Conservation (phyloP, 176 grass and related monocot species). For the Metroxylon sagu region DNA sequence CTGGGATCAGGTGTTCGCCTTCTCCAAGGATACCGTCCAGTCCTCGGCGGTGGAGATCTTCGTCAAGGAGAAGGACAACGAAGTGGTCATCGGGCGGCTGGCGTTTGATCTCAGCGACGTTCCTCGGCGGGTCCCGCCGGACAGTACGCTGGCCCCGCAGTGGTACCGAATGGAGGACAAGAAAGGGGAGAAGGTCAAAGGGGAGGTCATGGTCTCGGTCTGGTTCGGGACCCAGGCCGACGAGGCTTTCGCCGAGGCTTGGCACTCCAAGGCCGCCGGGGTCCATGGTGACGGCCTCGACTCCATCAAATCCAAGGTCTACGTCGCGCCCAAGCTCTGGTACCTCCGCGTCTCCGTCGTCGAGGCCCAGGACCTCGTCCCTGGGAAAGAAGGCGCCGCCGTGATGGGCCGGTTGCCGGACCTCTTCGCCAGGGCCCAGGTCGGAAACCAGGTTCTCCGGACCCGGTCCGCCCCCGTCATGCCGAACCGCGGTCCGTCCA, state of each 20-base stretch:
- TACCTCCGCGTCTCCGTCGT: conserved; percentile 69
- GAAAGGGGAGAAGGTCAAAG: conserved; percentile 37
- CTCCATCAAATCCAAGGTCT: conserved; percentile 91
- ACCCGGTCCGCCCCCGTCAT: conserved; percentile 33
- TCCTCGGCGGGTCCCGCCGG: conserved; percentile 61
- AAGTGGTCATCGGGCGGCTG: conserved; percentile 63
- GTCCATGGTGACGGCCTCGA: conserved; percentile 59
- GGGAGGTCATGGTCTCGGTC: conserved; percentile 63
- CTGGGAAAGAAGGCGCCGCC: background rate
- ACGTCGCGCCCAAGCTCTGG: conserved; percentile 87
- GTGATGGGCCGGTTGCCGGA: conserved; percentile 42
- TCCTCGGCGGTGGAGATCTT: conserved; percentile 65
- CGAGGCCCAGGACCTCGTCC: conserved; percentile 67
- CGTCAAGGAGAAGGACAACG: conserved; percentile 53
- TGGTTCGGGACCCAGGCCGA: conserved; percentile 92
- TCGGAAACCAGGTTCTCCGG: conserved; percentile 59
- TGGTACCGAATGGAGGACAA: conserved; percentile 88
- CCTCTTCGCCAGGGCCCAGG: conserved; percentile 59
- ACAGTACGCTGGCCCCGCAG: conserved; percentile 84
- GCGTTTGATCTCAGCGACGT: conserved; percentile 83
- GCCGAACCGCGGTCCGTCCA: conserved; percentile 40
- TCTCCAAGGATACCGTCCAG: conserved; percentile 78
- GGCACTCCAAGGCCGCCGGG: conserved; percentile 79
- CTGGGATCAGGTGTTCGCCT: conserved; percentile 90
- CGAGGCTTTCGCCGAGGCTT: conserved; percentile 82